Conservation (phyloP, 257 asterid genomes). For the Solanum sparsipilum region DNA sequence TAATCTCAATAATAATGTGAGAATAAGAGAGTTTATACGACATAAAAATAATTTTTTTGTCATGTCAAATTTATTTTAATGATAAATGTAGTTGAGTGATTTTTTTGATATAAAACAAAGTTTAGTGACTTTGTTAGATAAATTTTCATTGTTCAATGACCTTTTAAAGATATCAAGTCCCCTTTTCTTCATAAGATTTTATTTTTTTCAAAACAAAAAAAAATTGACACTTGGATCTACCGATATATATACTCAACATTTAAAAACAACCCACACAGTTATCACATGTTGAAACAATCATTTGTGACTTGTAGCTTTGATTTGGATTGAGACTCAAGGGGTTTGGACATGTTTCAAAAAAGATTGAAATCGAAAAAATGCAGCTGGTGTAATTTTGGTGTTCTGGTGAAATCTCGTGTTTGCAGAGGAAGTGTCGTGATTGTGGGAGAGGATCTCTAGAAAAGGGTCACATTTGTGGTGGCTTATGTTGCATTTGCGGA, state of each 20-base stretch:
- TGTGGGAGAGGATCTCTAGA: neutral
- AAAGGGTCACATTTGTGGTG: neutral
- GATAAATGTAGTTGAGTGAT: no score
- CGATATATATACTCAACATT: neutral
- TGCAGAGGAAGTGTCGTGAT: neutral
- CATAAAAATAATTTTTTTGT: no score
- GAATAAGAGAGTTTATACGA: no score
- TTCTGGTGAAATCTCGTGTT: neutral
- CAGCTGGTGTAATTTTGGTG: neutral
- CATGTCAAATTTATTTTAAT: no score
- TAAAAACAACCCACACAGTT: neutral
- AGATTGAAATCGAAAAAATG: neutral
- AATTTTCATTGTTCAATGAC: no score
- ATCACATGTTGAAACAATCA: neutral
- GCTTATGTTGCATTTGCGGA: neutral
- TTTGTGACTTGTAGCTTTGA: neutral
- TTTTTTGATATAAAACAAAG: no score
- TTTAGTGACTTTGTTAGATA: no score
- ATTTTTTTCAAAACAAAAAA: neutral
- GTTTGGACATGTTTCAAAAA: neutral
- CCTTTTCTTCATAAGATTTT: neutral
- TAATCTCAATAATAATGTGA: no score
- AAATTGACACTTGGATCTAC: neutral
- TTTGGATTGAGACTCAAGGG: neutral
- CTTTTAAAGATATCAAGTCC: no score